These are phyloP conservation scores for Ganoderma resinaceum DNA, from an alignment of 1,284 basidiomycete genomes.

Conservation along the genomic window DNA sequence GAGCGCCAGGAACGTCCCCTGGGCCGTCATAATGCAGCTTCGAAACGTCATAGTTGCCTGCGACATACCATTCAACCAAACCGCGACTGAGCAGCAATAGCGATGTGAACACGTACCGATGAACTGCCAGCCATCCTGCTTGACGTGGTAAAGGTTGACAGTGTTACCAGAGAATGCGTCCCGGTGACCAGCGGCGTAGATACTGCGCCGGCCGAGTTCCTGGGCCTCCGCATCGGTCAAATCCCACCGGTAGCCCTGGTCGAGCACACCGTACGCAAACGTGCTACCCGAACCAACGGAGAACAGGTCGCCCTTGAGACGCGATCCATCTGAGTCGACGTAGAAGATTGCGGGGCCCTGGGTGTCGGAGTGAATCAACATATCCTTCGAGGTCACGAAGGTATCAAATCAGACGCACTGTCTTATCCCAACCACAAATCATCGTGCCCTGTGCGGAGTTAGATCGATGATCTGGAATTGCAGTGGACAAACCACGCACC, in stretches of 20 bases:
- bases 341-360: constrained; percentile 97
- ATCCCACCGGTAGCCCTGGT: constrained; percentile 97
- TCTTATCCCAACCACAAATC: constrained; percentile 99
- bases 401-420: constrained; percentile 56
- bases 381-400: background rate
- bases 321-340: constrained; percentile 97
- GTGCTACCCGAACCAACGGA: constrained; percentile 99
- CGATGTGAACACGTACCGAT: constrained; percentile 66
- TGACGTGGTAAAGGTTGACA: constrained; percentile 95
- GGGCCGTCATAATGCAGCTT: constrained; percentile 87
- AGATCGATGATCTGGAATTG: background rate
- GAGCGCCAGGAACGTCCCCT: constrained; percentile 65
- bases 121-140: constrained; percentile 93
- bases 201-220: constrained; percentile 93
- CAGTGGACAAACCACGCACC: constrained; percentile 56
- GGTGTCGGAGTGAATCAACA: background rate
- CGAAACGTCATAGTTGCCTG: constrained; percentile 84
- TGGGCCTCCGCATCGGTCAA: constrained; percentile 93
- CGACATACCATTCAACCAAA: background rate
- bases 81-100: background rate
- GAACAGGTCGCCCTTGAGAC: constrained; percentile 96
- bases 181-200: constrained; percentile 97
- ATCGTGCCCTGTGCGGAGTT: constrained; percentile 82
- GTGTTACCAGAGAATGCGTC: constrained; percentile 99
- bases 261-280: constrained; percentile 98